Percentiles rank a stretch among this genome's conserved stretches.
Evolutionary conservation across 306 rosid genomes (phyloP).

Genomic region (Begonia masoniana): DNA sequence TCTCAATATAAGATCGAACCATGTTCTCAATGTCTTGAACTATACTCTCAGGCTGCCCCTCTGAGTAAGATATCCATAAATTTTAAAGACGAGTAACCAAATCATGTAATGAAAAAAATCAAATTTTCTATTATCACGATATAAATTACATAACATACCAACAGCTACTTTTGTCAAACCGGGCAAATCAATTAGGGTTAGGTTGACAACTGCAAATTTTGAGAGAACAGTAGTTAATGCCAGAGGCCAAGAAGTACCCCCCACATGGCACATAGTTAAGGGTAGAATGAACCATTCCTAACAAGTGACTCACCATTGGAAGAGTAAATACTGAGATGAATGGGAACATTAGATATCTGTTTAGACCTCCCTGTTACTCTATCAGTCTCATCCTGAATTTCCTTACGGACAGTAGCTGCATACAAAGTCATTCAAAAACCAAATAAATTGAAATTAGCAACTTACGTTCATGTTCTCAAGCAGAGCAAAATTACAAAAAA

Average conservation of each 20-base stretch:
- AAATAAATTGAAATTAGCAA: too few species aligned
- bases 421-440: background rate
- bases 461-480: too few species aligned
- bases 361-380: slow-evolving; percentile 75
- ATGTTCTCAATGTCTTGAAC: slow-evolving; percentile 84
- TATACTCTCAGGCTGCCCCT: slow-evolving; percentile 90
- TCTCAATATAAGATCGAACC: slow-evolving; percentile 79
- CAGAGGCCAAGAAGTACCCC: too few species aligned
- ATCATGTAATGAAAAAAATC: too few species aligned
- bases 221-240: too few species aligned
- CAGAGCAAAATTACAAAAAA: too few species aligned
- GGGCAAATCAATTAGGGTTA: slow-evolving; percentile 84
- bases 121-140: too few species aligned
- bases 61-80: slow-evolving; percentile 21
- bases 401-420: slow-evolving; percentile 77
- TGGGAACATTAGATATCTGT: slow-evolving; percentile 85
- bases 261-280: too few species aligned
- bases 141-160: slow-evolving; percentile 34
- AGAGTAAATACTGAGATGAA: slow-evolving; percentile 96
- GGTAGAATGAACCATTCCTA: background rate
- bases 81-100: too few species aligned
- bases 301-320: slow-evolving; percentile 39
- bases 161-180: slow-evolving; percentile 95
- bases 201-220: slow-evolving; percentile 80
- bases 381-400: slow-evolving; percentile 93